Evolutionary conservation across 2,329 filamentous ascomycete genomes (phyloP).

Genomic region (Macroventuria anomochaeta): DNA sequence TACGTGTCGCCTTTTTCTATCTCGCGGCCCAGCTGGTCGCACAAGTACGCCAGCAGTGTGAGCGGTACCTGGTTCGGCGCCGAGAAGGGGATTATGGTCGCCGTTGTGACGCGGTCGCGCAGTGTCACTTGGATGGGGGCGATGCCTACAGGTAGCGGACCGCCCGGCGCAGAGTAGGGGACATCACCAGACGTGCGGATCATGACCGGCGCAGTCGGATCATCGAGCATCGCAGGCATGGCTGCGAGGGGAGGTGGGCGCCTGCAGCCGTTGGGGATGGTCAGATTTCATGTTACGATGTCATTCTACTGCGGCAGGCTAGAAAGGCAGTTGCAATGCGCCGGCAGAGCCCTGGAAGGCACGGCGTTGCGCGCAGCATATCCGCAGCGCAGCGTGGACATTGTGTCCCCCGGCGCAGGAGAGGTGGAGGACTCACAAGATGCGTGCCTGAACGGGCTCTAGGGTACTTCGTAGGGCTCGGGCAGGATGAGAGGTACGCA

Average conservation of each 20-base stretch:
- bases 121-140: slow-evolving; percentile 78
- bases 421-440: slow-evolving; percentile 11
- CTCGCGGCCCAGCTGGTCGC: slow-evolving; percentile 84
- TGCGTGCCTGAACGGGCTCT: slow-evolving; percentile 12
- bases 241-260: slow-evolving; percentile 30
- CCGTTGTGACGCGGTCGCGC: slow-evolving; percentile 81
- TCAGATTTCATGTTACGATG: slow-evolving; percentile 1
- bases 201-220: slow-evolving; percentile 73
- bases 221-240: slow-evolving; percentile 82
- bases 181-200: slow-evolving; percentile 71
- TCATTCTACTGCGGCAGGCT: neutral
- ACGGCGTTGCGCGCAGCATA: neutral
- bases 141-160: slow-evolving; percentile 72
- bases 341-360: neutral
- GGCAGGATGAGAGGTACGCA: slow-evolving; percentile 21
- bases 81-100: slow-evolving; percentile 82
- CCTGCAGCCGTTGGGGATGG: slow-evolving; percentile 8
- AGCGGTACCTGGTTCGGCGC: slow-evolving; percentile 78
- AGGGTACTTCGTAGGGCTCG: slow-evolving; percentile 6
- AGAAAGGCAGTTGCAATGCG: neutral
- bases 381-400: neutral
- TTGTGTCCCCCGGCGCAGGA: neutral
- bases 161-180: slow-evolving; percentile 68
- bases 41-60: slow-evolving; percentile 77
- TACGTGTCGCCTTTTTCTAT: slow-evolving; percentile 93